Percentiles rank a stretch among this genome's conserved stretches.
These are phyloP conservation scores for Mycena citricolor DNA, from an alignment of 1,284 basidiomycete species.

Conservation along the genomic window DNA sequence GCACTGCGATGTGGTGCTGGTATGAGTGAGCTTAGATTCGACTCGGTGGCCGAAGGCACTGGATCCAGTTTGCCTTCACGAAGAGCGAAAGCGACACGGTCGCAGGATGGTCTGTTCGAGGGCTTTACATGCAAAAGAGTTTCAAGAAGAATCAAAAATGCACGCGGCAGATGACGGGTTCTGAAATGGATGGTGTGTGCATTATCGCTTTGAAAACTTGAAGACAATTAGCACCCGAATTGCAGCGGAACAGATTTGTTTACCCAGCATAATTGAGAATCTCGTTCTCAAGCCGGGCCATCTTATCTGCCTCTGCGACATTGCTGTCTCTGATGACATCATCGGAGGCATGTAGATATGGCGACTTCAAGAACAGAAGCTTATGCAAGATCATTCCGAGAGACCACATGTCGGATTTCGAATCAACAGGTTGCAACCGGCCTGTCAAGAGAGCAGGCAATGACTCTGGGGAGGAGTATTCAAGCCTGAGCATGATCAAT, in stretches of 20 bases:
- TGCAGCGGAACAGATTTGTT: slow-evolving; percentile 25
- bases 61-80: slow-evolving; percentile 66
- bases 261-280: slow-evolving; percentile 77
- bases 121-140: slow-evolving; percentile 66
- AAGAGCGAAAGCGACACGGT: slow-evolving; percentile 65
- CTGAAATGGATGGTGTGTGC: slow-evolving; percentile 52
- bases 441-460: slow-evolving; percentile 71
- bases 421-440: slow-evolving; percentile 70
- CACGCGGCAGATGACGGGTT: slow-evolving; percentile 64
- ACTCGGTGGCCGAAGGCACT: neutral
- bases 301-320: slow-evolving; percentile 54
- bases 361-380: slow-evolving; percentile 83
- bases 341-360: slow-evolving; percentile 66
- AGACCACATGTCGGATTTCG: slow-evolving; percentile 89
- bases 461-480: slow-evolving; percentile 86
- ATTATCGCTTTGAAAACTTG: slow-evolving; percentile 63
- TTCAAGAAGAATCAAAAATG: slow-evolving; percentile 72
- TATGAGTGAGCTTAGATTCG: slow-evolving; percentile 9
- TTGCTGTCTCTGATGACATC: slow-evolving; percentile 44
- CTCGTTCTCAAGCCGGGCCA: slow-evolving; percentile 68
- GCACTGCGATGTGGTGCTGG: slow-evolving; percentile 4
- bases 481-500: slow-evolving; percentile 47
- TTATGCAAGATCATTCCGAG: slow-evolving; percentile 92
- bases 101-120: slow-evolving; percentile 63
- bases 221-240: slow-evolving; percentile 1